Evolutionary conservation across 2,329 filamentous ascomycete genomes (phyloP), one percentile per base, ranked within the genome.

Genomic region (Aspergillus quadricinctus): DNA sequence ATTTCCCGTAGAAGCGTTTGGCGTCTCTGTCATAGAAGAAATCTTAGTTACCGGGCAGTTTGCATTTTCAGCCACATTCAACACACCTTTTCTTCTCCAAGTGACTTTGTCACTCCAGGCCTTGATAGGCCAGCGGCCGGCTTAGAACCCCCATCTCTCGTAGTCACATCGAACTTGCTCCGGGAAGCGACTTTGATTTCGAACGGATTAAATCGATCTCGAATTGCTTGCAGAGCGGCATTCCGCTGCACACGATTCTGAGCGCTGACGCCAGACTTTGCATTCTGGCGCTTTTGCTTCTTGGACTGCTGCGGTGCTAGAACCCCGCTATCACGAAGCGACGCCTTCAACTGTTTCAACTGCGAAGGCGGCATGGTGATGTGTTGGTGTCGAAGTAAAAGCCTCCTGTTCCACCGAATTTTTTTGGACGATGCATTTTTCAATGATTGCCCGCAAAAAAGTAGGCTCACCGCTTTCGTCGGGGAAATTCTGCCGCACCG

Each of bases 161-260:
- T 92, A 0, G 89, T 92, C 48, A 92, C 88, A 46, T 93, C 87
- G 62, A 96, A 96, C 68, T 97, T 97, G 55, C 86, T 86, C 0
- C 87, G 89, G 57, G 88, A 83, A 1, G 87, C 81, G 43, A 89
- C 85, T 75, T 95, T 95, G 72, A 96, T 84, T 70, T 99, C 94
- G 75, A 99, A 99, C 0, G 94, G 94, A 72, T 99, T 99, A 83
- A 97, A 97, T 64, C 92, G 88, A 69, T 97, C 92, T 69, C 94
- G 88, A 71, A 99, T 97, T 56, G 84, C 85, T 65, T 89, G 86
- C 60, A 99, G 81, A 17, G 92, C 90, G 55, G 86, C 87, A 68
- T 88, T 84, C 69, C 88, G 85, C 71, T 91, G 85, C 27, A 90
- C 82, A 58, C 90, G 87, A 74, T 91, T 89, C 67, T 93, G 87